phyloP scores from a whole-genome alignment of 2,329 filamentous ascomycete species.

The Phaeosphaeria sp. region DNA sequence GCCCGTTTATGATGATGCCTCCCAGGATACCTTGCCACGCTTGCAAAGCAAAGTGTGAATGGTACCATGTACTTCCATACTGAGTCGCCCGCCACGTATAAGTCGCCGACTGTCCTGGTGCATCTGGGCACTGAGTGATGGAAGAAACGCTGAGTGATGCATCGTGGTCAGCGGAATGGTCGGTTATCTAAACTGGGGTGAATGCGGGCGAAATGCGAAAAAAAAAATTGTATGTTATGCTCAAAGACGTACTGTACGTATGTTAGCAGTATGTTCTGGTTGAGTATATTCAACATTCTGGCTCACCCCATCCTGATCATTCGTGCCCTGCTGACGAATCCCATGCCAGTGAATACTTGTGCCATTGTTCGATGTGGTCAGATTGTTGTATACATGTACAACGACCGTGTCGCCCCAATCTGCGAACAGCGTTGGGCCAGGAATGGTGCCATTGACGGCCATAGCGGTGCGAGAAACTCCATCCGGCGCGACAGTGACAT shows the following conservation, averaged over 20 bases:
- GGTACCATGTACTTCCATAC: slow-evolving; percentile 53
- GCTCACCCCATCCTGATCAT: slow-evolving; percentile 3
- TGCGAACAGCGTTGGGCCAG: slow-evolving; percentile 53
- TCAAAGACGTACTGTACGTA: too few species aligned
- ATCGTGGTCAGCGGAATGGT: too few species aligned
- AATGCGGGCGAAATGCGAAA: too few species aligned
- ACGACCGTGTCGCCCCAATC: slow-evolving; percentile 50
- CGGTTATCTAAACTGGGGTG: too few species aligned
- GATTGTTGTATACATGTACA: slow-evolving; percentile 45
- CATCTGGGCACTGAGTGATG: slow-evolving; percentile 43
- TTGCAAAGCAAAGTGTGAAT: slow-evolving; percentile 52
- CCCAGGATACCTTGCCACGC: slow-evolving; percentile 51
- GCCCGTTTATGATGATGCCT: slow-evolving; percentile 51
- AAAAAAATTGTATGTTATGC: too few species aligned
- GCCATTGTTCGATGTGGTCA: slow-evolving; percentile 35
- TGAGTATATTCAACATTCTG: slow-evolving; percentile 4
- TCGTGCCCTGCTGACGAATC: slow-evolving; percentile 40
- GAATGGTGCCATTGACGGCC: slow-evolving; percentile 53
- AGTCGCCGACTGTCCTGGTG: slow-evolving; percentile 29
- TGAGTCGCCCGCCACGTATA: slow-evolving; percentile 48
- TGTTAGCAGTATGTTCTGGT: too few species aligned
- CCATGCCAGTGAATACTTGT: slow-evolving; percentile 44
- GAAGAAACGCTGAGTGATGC: slow-evolving; percentile 20
- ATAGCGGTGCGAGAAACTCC: slow-evolving; percentile 55
- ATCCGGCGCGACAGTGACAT: slow-evolving; percentile 58